Base-by-base conservation (phyloP, 169 alveolate species). In the Babesia microti region DNA sequence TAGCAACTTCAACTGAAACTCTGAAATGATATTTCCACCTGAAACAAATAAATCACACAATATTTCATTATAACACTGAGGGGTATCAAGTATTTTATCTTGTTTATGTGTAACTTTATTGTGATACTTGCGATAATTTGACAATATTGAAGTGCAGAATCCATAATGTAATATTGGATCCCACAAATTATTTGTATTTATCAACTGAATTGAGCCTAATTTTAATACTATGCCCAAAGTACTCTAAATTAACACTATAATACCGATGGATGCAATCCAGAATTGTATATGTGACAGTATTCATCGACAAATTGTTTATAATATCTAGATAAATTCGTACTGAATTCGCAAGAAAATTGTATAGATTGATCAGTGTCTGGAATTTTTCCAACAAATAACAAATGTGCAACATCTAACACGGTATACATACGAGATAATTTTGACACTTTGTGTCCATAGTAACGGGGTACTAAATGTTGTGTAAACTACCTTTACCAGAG, bases 111-210 rank as follows among this genome's bases (percentile, higher is more conserved):
- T 23, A 21, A 30, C 28, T 1, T 51, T 14, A 17, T 15, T 22
- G 6, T 37, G 40, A 40, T 51, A 2, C 40, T 51, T 37, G 21
- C 33, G 32, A n/a, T 51, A 32, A 19, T 12, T 17, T 51, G 51
- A 15, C 33, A 14, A 11, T 5, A 35, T 34, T 37, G 34, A 3
- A 23, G 17, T 0, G 4, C 36, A 9, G 11, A 22, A 5, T 33
- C 48, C 46, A 35, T 48, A 17, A n/a, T 3, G 2, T 6, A 21
- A 1, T n/a, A 23, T 18, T 7, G 32, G n/a, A 2, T n/a, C n/a
- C n/a, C n/a, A 2, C 1, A 1, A n/a, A 3, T 24, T 14, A n/a
- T 4, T 7, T 5, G 34, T 23, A 1, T 3, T 21, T 9, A 6
- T 1, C 12, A 23, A 47, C 0, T 19, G 21, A 7, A 0, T 34